Percentiles rank a stretch among this genome's conserved stretches.
These are phyloP conservation scores for Tylopilus subfusipes DNA, from an alignment of 768 basidiomycete species.

Conservation along the genomic window DNA sequence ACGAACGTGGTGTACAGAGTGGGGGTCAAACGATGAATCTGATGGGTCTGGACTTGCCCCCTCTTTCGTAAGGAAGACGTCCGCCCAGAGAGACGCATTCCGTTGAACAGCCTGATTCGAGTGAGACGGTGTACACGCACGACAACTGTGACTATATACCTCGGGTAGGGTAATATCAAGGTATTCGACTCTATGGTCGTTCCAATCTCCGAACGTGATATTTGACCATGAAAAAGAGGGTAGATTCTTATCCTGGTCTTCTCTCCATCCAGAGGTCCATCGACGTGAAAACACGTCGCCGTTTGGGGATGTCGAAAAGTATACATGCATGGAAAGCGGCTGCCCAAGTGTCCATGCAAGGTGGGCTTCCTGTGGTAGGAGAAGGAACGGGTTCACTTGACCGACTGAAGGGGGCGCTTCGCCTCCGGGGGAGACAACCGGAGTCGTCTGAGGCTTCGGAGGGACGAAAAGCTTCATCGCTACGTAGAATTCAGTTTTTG, in stretches of 20 bases:
- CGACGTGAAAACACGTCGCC: conserved; percentile 57
- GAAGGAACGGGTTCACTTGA: conserved; percentile 43
- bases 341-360: conserved; percentile 62
- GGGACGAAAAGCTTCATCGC: conserved; percentile 45
- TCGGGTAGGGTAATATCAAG: conserved; percentile 64
- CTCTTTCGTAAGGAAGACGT: conserved; percentile 70
- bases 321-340: conserved; percentile 66
- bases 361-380: conserved; percentile 51
- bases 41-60: conserved; percentile 64
- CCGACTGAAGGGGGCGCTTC: conserved; percentile 12
- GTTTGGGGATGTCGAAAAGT: conserved; percentile 63
- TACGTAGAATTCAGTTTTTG: conserved; percentile 18
- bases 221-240: conserved; percentile 76
- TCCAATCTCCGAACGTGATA: conserved; percentile 75
- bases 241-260: conserved; percentile 47
- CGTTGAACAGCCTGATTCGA: conserved; percentile 59
- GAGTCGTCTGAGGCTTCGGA: conserved; percentile 33
- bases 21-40: conserved; percentile 47
- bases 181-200: conserved; percentile 52
- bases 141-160: conserved; percentile 38
- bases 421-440: conserved; percentile 24
- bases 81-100: conserved; percentile 82
- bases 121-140: conserved; percentile 4
- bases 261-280: conserved; percentile 48
- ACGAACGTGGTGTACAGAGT: conserved; percentile 64